Evolutionary conservation across 208 protist genomes (phyloP), one percentile per base, ranked within the genome.

Genomic region (Porcisia hertigi): DNA sequence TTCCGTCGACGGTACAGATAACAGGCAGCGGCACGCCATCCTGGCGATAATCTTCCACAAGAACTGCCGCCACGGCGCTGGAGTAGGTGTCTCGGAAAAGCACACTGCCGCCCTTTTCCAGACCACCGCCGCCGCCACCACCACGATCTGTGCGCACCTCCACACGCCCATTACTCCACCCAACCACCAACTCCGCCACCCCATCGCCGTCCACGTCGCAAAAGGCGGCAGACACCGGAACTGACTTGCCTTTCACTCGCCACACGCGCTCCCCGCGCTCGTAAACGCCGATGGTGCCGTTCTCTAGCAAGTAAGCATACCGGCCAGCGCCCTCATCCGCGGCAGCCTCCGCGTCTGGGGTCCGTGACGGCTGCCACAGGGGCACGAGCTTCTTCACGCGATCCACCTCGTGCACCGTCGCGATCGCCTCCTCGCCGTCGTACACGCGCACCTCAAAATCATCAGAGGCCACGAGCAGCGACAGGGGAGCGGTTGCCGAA

Each of bases 231-330:
- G 91, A 87, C 7, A 93, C 88, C 3, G 97, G 94, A 41, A 79
- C 75, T 34, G 89, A 80, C 58, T 94, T 94, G 25, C 87, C 92
- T 70, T 98, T 98, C 34, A 92, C 82, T 49, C 94, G 89, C 96
- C 96, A 98, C 39, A 96, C 47, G 23, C 95, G 88, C 77, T 92
- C 92, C 6, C 63, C 77, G 6, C 79, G 55, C 62, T 95, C 75
- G 84, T 98, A 99, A 12, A 98, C 82, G 63, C 98, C 98, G 18
- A 99, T 85, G 0, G 93, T 98, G 65, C 96, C 96, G 79, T 98
- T 98, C 55, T 83, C 86, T 2, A 98, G 85, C 43, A 94, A 81
- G 71, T 98, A 99, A 14, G 86, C 97, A 76, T 98, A 99, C 49
- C 82, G 79, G 52, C 87, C 83, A 0, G 71, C 55, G 43, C 78